Evolutionary conservation across 2,329 filamentous ascomycete species (phyloP).

Genomic region (Fusarium pilosicola): DNA sequence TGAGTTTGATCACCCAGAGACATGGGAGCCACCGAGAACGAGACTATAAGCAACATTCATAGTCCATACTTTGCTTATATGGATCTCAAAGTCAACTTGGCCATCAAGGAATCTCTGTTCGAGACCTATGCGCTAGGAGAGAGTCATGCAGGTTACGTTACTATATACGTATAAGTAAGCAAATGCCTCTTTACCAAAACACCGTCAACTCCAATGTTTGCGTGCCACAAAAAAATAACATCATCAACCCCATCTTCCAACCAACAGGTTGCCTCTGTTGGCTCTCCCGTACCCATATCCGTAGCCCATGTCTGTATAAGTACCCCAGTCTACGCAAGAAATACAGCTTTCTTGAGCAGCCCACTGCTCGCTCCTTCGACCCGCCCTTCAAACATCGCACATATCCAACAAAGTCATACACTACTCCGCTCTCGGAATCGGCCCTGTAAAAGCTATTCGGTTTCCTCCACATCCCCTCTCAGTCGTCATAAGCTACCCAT

Average conservation of each 20-base stretch:
- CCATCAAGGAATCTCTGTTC: conserved; percentile 34
- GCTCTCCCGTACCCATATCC: conserved; percentile 16
- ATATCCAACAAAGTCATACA: conserved; percentile 32
- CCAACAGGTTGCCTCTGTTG: conserved; percentile 36
- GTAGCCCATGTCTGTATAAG: conserved; percentile 10
- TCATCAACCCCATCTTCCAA: conserved; percentile 8
- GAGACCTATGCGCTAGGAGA: conserved; percentile 4
- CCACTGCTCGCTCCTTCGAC: conserved; percentile 34
- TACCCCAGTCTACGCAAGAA: conserved; percentile 41
- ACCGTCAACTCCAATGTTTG: conserved; percentile 39
- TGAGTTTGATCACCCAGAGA: conserved; percentile 44
- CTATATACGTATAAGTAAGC: conserved; percentile 14
- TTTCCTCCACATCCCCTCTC: neutral
- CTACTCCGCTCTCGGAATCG: neutral
- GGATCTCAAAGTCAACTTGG: neutral
- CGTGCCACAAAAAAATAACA: conserved; percentile 7
- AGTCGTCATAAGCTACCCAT: neutral
- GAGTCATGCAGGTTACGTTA: conserved; percentile 29
- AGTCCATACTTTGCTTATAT: neutral
- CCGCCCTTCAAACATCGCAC: conserved; percentile 34
- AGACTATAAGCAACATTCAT: conserved; percentile 20
- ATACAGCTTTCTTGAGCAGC: conserved; percentile 32
- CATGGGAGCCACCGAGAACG: conserved; percentile 44
- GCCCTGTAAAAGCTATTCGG: neutral
- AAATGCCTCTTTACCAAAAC: conserved; percentile 37